A percentile compares a stretch with the other conserved stretches of the same genome.
Evolutionary conservation across 2,329 filamentous ascomycete genomes (phyloP).

Genomic region (Cladosporium sp.): DNA sequence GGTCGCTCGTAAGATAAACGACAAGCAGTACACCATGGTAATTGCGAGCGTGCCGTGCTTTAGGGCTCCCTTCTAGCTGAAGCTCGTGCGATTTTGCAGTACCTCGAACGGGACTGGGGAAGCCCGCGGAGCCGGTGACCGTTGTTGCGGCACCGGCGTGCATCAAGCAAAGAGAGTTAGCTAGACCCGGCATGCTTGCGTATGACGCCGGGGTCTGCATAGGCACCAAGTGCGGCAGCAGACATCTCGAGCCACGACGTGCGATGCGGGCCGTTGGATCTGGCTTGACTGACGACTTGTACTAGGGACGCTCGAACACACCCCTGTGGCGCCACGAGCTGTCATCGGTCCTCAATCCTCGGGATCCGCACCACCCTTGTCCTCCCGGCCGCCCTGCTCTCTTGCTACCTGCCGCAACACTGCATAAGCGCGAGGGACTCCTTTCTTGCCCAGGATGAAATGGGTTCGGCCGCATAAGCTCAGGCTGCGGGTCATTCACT

Average conservation of each 20-base stretch:
- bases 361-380: constrained; percentile 19
- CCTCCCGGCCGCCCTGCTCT: constrained; percentile 16
- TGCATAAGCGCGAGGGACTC: constrained; percentile 19
- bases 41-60: constrained; percentile 6
- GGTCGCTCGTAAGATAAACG: not conserved
- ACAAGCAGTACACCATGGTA: constrained; percentile 4
- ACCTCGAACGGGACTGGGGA: constrained; percentile 17
- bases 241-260: constrained; percentile 13
- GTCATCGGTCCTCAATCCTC: constrained; percentile 17
- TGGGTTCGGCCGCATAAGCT: constrained; percentile 18
- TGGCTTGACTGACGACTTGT: constrained; percentile 16
- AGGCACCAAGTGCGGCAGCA: constrained; percentile 9
- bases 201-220: constrained; percentile 16
- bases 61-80: not conserved
- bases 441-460: constrained; percentile 13
- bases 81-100: constrained; percentile 19
- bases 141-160: constrained; percentile 19
- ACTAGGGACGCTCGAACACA: constrained; percentile 11
- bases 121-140: constrained; percentile 15
- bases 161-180: constrained; percentile 17
- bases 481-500: constrained; percentile 17
- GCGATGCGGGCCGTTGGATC: constrained; percentile 20
- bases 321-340: constrained; percentile 20
- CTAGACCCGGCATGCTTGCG: constrained; percentile 17
- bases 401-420: constrained; percentile 17